phyloP scores from a whole-genome alignment of 1,284 basidiomycete genomes.

The Leccinum pachyderme region DNA sequence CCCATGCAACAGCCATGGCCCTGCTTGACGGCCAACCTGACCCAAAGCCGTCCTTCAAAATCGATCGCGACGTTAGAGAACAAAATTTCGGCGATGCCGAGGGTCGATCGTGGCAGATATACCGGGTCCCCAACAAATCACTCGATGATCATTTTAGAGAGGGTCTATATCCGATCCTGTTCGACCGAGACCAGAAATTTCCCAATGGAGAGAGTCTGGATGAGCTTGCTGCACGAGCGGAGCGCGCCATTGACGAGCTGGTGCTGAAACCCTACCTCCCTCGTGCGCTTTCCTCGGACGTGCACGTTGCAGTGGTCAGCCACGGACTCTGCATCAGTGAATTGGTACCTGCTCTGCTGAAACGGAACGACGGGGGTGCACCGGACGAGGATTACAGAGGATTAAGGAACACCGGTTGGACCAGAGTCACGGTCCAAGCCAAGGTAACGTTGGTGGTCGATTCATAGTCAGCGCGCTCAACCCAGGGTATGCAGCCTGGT shows the following conservation, averaged over 20 bases:
- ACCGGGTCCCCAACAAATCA: conserved; percentile 33
- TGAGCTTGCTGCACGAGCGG: conserved; percentile 64
- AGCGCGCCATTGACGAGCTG: conserved; percentile 54
- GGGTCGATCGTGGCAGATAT: conserved; percentile 51
- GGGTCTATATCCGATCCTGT: conserved; percentile 51
- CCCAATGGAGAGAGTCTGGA: conserved; percentile 73
- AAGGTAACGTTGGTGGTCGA: conserved; percentile 37
- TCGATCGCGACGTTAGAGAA: conserved; percentile 56
- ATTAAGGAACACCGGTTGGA: conserved; percentile 72
- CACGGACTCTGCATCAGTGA: conserved; percentile 80
- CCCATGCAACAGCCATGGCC: conserved; percentile 66
- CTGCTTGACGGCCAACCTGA: conserved; percentile 51
- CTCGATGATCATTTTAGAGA: conserved; percentile 51
- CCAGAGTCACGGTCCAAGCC: conserved; percentile 49
- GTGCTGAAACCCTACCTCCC: conserved; percentile 57
- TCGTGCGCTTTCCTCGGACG: conserved; percentile 39
- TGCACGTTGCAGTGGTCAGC: conserved; percentile 73
- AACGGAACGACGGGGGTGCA: conserved; percentile 36
- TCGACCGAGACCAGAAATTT: conserved; percentile 54
- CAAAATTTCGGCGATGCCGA: conserved; percentile 76
- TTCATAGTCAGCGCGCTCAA: conserved; percentile 2
- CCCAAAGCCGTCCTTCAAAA: conserved; percentile 54
- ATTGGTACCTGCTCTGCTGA: conserved; percentile 51
- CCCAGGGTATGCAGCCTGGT: conserved; percentile 28
- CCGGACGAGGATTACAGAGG: conserved; percentile 45